Evolutionary conservation across 441 rosid genomes (phyloP).

Genomic region (Croton setiger): DNA sequence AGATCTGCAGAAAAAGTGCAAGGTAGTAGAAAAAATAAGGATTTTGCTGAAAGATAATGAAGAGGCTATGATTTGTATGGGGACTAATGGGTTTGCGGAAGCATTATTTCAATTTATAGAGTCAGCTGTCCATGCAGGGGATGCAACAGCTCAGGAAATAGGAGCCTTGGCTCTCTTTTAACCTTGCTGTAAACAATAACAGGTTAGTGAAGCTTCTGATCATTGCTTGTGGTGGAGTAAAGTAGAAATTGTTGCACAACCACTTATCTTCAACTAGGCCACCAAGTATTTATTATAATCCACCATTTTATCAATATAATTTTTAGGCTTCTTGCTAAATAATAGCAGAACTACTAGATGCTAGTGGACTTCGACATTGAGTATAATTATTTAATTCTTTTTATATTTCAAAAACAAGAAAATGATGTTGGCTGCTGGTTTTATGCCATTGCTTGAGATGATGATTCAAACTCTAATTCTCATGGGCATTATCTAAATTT

Average conservation of each 20-base stretch:
- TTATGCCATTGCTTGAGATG: slow-evolving; percentile 63
- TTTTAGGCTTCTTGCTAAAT: neutral
- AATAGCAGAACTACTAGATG: neutral
- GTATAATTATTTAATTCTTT: neutral
- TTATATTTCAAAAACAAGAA: slow-evolving; percentile 74
- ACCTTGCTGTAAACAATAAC: slow-evolving; percentile 94
- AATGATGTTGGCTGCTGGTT: slow-evolving; percentile 72
- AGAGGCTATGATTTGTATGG: slow-evolving; percentile 84
- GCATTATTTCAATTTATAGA: slow-evolving; percentile 65
- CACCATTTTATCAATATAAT: neutral
- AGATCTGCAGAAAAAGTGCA: slow-evolving; percentile 50
- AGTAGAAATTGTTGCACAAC: neutral
- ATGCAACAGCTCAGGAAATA: slow-evolving; percentile 53
- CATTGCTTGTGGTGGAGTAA: neutral
- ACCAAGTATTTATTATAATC: neutral
- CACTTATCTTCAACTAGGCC: neutral
- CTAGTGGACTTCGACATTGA: neutral
- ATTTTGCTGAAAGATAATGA: slow-evolving; percentile 81
- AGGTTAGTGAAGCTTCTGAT: slow-evolving; percentile 48
- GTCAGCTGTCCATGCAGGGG: slow-evolving; percentile 47
- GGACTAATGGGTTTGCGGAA: slow-evolving; percentile 84
- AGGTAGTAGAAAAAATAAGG: slow-evolving; percentile 70
- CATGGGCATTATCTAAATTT: slow-evolving; percentile 27
- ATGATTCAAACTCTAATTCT: slow-evolving; percentile 57
- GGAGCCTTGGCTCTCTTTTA: slow-evolving; percentile 96